Evolutionary conservation across 148 eudicot genomes (phyloP), one percentile per base, ranked within the genome.

Genomic region (Persicaria maculosa): DNA sequence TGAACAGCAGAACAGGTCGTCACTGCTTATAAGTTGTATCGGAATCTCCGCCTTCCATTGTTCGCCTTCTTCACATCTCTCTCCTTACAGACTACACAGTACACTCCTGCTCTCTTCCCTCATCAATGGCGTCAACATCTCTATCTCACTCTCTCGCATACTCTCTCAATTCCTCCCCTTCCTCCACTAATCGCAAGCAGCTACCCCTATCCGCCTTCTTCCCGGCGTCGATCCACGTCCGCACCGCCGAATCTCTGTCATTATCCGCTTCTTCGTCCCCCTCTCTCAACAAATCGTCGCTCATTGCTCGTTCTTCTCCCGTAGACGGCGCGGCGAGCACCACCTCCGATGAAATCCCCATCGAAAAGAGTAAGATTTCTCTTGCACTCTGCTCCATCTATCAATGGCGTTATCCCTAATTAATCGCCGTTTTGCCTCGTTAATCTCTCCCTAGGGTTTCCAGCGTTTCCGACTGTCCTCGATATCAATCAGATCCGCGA

Each of bases 401-500:
- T 64, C 47, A 50, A 70, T 14, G 61, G 10, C 43, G 15, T 44
- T 16, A 10, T 50, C 52, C 11, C 31, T 53, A 50, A 9, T 36
- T 8, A 0, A 14, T 57, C 9, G 2, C 22, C 10, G 58, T 50
- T 52, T 76, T 62, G 46, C 19, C 43, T 40, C 46, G 4, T 53
- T 45, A 7, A 11, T 25, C 62, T 47, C 31, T 22, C 50, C 79
- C 52, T 80, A 94, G 98, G 84, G 80, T 86, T 76, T 72, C 81
- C 90, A 19, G 98, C 98, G 61, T 94, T 84, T 81, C 98, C 98
- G 0, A 82, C 93, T n/a, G 96, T 91, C 15, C 76, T 94, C 89
- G 97, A 92, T 76, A 92, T 94, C 81, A 90, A 92, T 74, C 88
- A 90, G 81, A 92, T 94, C 86, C 96, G 93, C 19, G 92, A 90